Base-by-base conservation (phyloP, 305 asterid species). In the Ajuga reptans region DNA sequence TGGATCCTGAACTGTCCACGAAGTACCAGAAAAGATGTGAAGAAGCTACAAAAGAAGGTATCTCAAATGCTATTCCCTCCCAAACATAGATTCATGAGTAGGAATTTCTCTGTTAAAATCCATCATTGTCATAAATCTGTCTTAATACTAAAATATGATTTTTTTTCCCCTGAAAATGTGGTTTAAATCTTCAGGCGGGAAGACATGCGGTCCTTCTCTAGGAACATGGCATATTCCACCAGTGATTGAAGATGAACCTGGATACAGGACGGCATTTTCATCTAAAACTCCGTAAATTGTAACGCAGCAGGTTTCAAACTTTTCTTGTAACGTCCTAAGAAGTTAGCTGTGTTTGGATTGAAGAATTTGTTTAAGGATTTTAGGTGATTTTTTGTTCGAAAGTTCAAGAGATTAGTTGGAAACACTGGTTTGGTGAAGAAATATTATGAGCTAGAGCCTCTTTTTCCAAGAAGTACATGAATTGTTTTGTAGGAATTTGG, bases 11-110 rank as follows among this genome's bases (percentile, higher is more conserved):
- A 31, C 73, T 92, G 75, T 79, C 83, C 2, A 49, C 10, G 43
- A 83, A 72, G 68, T 87, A 85, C 81, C 88, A 75, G 73, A 84
- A 74, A 79, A 87, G 98, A 81, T 92, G 96, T 62, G 91, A 90
- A 86, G 96, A 87, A 79, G 96, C 98, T 61, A 90, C 97, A 17
- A 85, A 72, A 81, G 98, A 92, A 88, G 98, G 96, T 90, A 70
- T 17, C 29, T 11, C 18, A 4, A 16, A 31, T 31, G 6, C 3
- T 5, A 3, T 5, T 9, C 14, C 9, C 49, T 52, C 1, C 7
- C 64, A 39, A 34, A 50, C 54, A 36, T 17, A 1, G 17, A 9
- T 52, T 11, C 34, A 41, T 14, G 6, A 11, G 47, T 6, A 27
- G 2, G 27, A 58, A 46, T 43, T 10, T 43, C 5, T 41, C 10